phyloP scores from a whole-genome alignment of 23 red algal species.

The Gracilariopsis chorda region DNA sequence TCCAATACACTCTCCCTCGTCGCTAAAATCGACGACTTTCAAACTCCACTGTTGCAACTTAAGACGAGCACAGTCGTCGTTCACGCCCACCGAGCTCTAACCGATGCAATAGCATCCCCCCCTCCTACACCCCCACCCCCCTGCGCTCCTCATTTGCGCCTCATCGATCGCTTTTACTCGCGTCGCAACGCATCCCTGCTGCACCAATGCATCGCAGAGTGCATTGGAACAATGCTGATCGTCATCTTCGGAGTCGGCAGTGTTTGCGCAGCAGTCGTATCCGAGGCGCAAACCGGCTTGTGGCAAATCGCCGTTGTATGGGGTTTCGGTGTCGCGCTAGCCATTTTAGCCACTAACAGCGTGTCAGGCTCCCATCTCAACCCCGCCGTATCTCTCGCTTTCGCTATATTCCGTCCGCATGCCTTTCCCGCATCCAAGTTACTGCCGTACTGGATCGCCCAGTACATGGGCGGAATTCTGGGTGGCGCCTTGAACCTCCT shows the following conservation, averaged over 20 bases:
- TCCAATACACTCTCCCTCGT: neutral
- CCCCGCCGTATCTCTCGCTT: slow-evolving; percentile 68
- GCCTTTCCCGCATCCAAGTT: slow-evolving; percentile 63
- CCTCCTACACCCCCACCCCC: neutral
- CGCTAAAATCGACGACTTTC: slow-evolving; percentile 31
- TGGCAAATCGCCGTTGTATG: slow-evolving; percentile 83
- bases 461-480: slow-evolving; percentile 63
- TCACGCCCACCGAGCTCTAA: neutral
- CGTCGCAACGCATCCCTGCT: slow-evolving; percentile 4
- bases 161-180: neutral
- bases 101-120: neutral
- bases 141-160: neutral
- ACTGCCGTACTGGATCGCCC: slow-evolving; percentile 58
- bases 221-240: slow-evolving; percentile 70
- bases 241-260: slow-evolving; percentile 77
- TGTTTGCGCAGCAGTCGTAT: slow-evolving; percentile 48
- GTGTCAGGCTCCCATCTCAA: slow-evolving; percentile 85
- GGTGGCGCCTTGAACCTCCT: slow-evolving; percentile 69
- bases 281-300: neutral
- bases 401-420: slow-evolving; percentile 74
- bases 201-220: slow-evolving; percentile 72
- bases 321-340: slow-evolving; percentile 85
- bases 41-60: slow-evolving; percentile 15
- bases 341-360: slow-evolving; percentile 66
- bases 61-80: neutral